Evolutionary conservation across 345 rosid species (phyloP).

Genomic region (Citrus trifoliata): DNA sequence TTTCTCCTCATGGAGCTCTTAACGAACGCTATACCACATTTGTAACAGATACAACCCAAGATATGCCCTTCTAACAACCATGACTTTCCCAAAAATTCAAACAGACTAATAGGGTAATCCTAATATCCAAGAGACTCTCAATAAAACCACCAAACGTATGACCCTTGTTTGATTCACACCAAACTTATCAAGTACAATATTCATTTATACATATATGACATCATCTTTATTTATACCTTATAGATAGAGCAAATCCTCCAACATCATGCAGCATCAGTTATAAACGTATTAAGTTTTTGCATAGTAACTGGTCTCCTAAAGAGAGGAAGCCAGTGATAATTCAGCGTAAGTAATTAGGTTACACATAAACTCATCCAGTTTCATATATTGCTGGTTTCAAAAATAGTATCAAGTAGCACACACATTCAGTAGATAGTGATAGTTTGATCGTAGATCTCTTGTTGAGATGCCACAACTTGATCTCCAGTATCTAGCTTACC

Average conservation of each 20-base stretch:
- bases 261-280: background rate
- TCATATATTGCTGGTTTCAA: background rate
- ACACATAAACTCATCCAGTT: background rate
- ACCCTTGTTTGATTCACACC: background rate
- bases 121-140: too few species aligned
- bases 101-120: too few species aligned
- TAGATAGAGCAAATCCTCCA: background rate
- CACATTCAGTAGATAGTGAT: background rate
- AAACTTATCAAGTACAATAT: background rate
- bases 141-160: background rate
- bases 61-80: too few species aligned
- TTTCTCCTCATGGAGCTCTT: background rate
- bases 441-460: background rate
- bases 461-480: background rate
- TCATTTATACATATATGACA: too few species aligned
- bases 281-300: background rate
- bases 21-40: background rate
- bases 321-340: background rate
- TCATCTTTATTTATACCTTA: background rate
- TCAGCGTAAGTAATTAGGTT: background rate
- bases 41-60: background rate
- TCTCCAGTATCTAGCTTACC: background rate
- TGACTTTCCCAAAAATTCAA: too few species aligned
- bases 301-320: background rate
- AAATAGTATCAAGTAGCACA: background rate